A percentile compares a stretch with the other conserved stretches of the same genome.
phyloP scores from a whole-genome alignment of 2,329 filamentous ascomycete species.

The Colletotrichum acutatum region DNA sequence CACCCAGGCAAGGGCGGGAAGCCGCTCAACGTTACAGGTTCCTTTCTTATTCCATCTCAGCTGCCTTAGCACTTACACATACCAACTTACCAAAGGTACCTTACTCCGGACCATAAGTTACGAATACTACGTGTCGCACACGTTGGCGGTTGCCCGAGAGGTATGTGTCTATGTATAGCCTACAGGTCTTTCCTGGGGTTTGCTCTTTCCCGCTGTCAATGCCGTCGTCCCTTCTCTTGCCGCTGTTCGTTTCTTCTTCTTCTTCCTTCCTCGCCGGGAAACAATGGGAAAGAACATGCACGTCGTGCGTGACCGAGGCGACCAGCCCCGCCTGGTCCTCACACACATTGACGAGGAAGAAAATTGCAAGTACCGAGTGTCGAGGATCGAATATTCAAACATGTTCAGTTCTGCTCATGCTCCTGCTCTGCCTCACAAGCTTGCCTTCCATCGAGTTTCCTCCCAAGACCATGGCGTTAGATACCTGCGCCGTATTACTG shows the following conservation, averaged over 20 bases:
- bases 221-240: background rate
- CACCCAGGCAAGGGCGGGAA: background rate
- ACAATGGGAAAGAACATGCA: too few species aligned
- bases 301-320: too few species aligned
- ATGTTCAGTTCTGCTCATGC: background rate
- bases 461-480: background rate
- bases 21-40: conserved; percentile 7
- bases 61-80: background rate
- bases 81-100: background rate
- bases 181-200: too few species aligned
- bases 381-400: background rate
- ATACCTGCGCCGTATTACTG: background rate
- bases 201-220: background rate
- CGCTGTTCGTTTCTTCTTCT: background rate
- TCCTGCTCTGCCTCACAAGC: background rate
- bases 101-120: background rate
- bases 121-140: too few species aligned
- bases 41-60: conserved; percentile 10
- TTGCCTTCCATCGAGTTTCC: background rate
- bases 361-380: background rate
- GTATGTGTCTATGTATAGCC: too few species aligned
- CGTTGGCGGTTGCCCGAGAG: too few species aligned
- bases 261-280: background rate
- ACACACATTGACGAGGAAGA: too few species aligned
- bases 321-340: too few species aligned